These are phyloP conservation scores for Alternaria gaisen DNA, from an alignment of 2,329 filamentous ascomycete species.

Conservation along the genomic window DNA sequence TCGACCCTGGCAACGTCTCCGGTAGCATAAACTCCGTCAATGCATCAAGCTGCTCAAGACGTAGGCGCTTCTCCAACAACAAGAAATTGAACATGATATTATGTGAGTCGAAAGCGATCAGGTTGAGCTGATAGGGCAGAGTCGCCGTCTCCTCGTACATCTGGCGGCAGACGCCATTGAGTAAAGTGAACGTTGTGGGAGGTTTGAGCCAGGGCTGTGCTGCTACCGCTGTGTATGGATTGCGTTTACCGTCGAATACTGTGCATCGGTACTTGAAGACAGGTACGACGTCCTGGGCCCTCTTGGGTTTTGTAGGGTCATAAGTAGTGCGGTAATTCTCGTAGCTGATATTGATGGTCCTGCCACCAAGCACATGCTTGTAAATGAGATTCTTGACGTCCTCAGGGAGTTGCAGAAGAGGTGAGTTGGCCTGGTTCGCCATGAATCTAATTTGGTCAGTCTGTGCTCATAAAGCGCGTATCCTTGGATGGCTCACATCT, in stretches of 20 bases:
- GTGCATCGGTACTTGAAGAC: constrained; percentile 36
- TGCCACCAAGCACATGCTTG: constrained; percentile 31
- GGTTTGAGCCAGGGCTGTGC: constrained; percentile 14
- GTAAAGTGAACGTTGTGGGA: constrained; percentile 22
- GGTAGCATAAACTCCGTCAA: constrained; percentile 31
- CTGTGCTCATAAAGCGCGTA: neutral
- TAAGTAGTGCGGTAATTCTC: constrained; percentile 27
- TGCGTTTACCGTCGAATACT: constrained; percentile 19
- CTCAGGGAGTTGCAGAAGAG: constrained; percentile 35
- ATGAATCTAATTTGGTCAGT: constrained; percentile 29
- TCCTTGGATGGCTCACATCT: constrained; percentile 22
- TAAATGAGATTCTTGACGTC: constrained; percentile 36
- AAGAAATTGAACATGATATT: constrained; percentile 43
- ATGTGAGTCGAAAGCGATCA: constrained; percentile 31
- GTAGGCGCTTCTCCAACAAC: constrained; percentile 30
- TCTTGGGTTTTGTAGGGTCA: neutral
- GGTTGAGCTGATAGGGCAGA: constrained; percentile 37
- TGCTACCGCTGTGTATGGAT: constrained; percentile 20
- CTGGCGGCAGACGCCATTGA: constrained; percentile 42
- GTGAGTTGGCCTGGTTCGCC: constrained; percentile 34
- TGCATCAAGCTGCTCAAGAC: constrained; percentile 29
- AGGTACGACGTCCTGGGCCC: constrained; percentile 11
- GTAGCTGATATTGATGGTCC: constrained; percentile 37
- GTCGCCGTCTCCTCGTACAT: constrained; percentile 40
- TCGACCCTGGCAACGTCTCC: constrained; percentile 25